Evolutionary conservation across 371 early-diverging fungal species (phyloP).

Genomic region (Mortierella sp.): DNA sequence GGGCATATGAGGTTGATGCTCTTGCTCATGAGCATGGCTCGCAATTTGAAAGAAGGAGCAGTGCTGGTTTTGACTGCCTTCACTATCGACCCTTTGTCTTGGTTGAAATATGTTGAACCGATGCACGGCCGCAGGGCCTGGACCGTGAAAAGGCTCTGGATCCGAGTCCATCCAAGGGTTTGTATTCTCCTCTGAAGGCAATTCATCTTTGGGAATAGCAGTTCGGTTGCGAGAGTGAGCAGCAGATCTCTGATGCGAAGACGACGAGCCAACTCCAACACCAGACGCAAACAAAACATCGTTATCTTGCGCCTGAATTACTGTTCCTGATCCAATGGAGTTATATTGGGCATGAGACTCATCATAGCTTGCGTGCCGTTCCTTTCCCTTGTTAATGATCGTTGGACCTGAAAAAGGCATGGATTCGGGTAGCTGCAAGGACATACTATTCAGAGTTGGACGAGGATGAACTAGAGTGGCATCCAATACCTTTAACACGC

Average conservation of each 20-base stretch:
- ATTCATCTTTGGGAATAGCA: too few species aligned
- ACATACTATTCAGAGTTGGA: constrained; percentile 4
- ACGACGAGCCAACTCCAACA: constrained; percentile 10
- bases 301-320: not conserved
- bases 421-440: not conserved
- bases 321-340: constrained; percentile 16
- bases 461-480: constrained; percentile 29
- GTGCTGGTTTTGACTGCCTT: constrained; percentile 3
- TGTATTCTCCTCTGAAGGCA: not conserved
- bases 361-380: constrained; percentile 11
- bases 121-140: constrained; percentile 5
- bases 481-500: constrained; percentile 29
- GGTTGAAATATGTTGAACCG: constrained; percentile 23
- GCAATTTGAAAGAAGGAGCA: not conserved
- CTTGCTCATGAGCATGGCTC: not conserved
- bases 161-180: too few species aligned
- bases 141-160: not conserved
- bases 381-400: constrained; percentile 11
- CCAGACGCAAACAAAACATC: not conserved
- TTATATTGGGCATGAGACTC: constrained; percentile 6
- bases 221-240: constrained; percentile 3
- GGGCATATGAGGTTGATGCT: constrained; percentile 32
- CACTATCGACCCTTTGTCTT: constrained; percentile 26
- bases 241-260: not conserved
- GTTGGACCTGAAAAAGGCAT: not conserved